These are phyloP conservation scores for Sisymbrium irio DNA, from an alignment of 345 rosid genomes.

Conservation along the genomic window DNA sequence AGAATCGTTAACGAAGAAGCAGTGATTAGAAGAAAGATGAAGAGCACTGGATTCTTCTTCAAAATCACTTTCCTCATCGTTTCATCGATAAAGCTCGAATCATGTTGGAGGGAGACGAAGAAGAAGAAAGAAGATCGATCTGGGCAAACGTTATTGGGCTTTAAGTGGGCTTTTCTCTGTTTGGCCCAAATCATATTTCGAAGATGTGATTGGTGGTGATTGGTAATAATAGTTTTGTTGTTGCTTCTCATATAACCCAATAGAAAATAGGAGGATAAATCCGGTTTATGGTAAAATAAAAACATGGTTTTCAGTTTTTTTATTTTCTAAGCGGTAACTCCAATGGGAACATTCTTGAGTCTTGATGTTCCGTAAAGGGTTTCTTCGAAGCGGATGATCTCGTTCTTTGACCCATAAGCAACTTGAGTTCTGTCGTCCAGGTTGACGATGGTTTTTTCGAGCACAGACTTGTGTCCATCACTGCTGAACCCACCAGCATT, in stretches of 20 bases:
- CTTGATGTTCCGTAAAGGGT: conserved; percentile 82
- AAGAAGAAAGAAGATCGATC: conserved; percentile 20
- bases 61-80: conserved; percentile 43
- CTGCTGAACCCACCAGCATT: conserved; percentile 94
- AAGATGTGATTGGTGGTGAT: no score
- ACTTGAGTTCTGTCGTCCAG: conserved; percentile 98
- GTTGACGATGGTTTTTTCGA: conserved; percentile 60
- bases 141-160: neutral
- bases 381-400: conserved; percentile 89
- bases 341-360: conserved; percentile 69
- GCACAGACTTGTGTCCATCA: conserved; percentile 70
- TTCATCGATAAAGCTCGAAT: neutral
- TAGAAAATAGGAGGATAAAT: conserved; percentile 8
- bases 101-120: neutral
- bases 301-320: neutral
- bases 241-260: conserved; percentile 24
- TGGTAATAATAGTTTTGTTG: conserved; percentile 20
- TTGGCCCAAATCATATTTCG: conserved; percentile 8
- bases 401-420: conserved; percentile 91
- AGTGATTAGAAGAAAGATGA: conserved; percentile 42
- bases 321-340: conserved; percentile 50
- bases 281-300: conserved; percentile 12
- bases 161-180: neutral
- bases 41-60: conserved; percentile 42
- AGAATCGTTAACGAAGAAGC: conserved; percentile 45